Percentiles rank a stretch among this genome's conserved stretches.
Evolutionary conservation across 1,284 basidiomycete genomes (phyloP).

Genomic region (Filobasidium uniguttulatum): DNA sequence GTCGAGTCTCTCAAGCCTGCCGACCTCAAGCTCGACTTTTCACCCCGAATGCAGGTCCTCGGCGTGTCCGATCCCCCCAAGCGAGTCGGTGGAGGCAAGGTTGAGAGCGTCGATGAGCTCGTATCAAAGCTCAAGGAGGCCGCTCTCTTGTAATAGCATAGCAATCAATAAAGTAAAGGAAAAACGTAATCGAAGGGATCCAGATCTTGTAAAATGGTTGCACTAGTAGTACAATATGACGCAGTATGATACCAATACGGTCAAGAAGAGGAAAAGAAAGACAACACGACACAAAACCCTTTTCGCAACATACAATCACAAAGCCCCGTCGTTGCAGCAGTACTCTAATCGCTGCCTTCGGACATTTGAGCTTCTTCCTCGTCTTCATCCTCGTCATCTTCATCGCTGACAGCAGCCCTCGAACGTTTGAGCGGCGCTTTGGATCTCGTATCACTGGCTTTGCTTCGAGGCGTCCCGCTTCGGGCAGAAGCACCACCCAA

Average conservation of each 20-base stretch:
- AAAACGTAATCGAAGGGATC: too few relatives aligned
- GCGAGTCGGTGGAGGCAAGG: slow-evolving; percentile 82
- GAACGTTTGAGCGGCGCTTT: not conserved
- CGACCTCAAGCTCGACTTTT: slow-evolving; percentile 53
- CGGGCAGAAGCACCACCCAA: not conserved
- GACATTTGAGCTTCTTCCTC: slow-evolving; percentile 6
- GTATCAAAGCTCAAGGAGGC: slow-evolving; percentile 81
- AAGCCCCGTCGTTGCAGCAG: too few relatives aligned
- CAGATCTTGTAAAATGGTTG: too few relatives aligned
- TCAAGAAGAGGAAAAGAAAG: too few relatives aligned
- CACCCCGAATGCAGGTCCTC: slow-evolving; percentile 69
- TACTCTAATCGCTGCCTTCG: not conserved
- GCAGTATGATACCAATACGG: too few relatives aligned
- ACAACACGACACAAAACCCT: too few relatives aligned
- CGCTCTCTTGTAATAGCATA: slow-evolving; percentile 45
- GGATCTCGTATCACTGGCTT: slow-evolving; percentile 4
- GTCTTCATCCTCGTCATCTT: slow-evolving; percentile 5
- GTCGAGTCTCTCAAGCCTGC: slow-evolving; percentile 68
- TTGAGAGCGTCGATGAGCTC: slow-evolving; percentile 75
- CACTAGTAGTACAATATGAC: too few relatives aligned
- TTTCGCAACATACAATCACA: too few relatives aligned
- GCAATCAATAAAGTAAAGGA: not conserved
- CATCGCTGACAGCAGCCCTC: slow-evolving; percentile 3
- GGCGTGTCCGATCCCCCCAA: slow-evolving; percentile 86
- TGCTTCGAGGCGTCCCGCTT: slow-evolving; percentile 1